Base-by-base conservation (phyloP, 2,329 filamentous ascomycete species). In the Trichoderma breve region DNA sequence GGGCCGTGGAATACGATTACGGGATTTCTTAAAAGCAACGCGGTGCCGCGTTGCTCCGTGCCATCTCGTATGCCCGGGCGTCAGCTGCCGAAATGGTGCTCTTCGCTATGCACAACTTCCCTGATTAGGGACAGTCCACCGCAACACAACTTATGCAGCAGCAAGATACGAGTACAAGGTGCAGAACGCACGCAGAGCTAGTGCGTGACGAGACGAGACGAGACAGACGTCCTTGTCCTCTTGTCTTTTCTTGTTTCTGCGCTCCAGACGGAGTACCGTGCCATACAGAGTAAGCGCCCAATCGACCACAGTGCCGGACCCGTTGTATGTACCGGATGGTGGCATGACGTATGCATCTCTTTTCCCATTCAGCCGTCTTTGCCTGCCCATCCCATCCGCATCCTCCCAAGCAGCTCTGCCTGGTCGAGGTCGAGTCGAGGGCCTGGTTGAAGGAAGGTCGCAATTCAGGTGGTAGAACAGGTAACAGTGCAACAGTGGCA, bases 1-100 rank as follows among this genome's bases (percentile, higher is more conserved):
- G 69, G 61, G 34, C 62, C 28, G 51, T 66, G 26, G 53, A 71
- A 71, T 71, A 71, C 69, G 69, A 71, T 71, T 71, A 71, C 69
- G 69, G 69, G 34, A 53, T 34, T 14, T 26, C 51, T 24, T 53
- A 57, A 57, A 47, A 34, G 30, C 58, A 55, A 61, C 15, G 43
- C 32, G 18, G 26, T 57, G 60, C 43, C 36, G 60, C 18, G 68
- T 63, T 64, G 60, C 60, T 65, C 53, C 62, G 51, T 66, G 60
- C 69, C 69, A 65, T 60, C 69, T 71, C 61, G 69, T 71, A 71
- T 71, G 61, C 39, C 58, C 68, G 43, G 68, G 51, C 68, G 68
- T 71, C 68, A 71, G 68, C 68, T 71, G 68, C 68, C 58, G 68
- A 64, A 62, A 47, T 63, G 68, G 68, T 70, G 55, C 55, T 32